Base-by-base conservation (phyloP, 2,329 filamentous ascomycete species). In the Paramyrothecium roridum region DNA sequence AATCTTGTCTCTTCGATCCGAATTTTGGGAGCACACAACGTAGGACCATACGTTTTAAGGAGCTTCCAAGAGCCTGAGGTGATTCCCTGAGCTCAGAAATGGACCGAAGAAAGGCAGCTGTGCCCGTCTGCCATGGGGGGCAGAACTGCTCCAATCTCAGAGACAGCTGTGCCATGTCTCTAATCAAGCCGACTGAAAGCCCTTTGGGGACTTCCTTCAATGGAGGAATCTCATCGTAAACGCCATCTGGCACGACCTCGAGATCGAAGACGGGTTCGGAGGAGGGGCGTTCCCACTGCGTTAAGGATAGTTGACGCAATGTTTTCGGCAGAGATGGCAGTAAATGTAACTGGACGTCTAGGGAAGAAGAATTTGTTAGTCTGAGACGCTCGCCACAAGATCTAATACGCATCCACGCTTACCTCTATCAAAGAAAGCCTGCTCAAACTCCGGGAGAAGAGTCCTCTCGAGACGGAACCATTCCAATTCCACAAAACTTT, bases 401-500 rank as follows among this genome's bases (percentile, higher is more conserved):
- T 48, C 47, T 48, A 20, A 43, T n/a, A n/a, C n/a, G n/a, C n/a
- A n/a, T 19, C 22, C 20, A 19, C 17, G 50, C 52, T n/a, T 59
- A 59, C 57, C 55, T 55, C 20, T 30, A 55, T 59, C 57, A 55
- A 57, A 59, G 30, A 22, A 45, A 46, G 52, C 2, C 50, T 59
- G 57, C 48, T 21, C 40, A 46, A 46, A 30, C 47, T 52, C 48
- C n/a, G 21, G 22, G 49, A 47, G 49, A 52, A 57, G 10, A 43
- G 53, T 57, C 53, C 57, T 59, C 55, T 59, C 57, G 12, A 57
- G 50, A 51, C 55, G 57, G 50, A 59, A 57, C 52, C 55, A 57
- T 52, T 59, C 57, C 55, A 59, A 55, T 54, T 46, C 52, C 46
- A 57, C 53, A 55, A 59, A 55, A 40, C 57, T 57, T 56, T 49